Percentiles rank a stretch among this genome's conserved stretches.
phyloP scores from a whole-genome alignment of 2,329 filamentous ascomycete species.

The Myriosclerotinia scirpicola region DNA sequence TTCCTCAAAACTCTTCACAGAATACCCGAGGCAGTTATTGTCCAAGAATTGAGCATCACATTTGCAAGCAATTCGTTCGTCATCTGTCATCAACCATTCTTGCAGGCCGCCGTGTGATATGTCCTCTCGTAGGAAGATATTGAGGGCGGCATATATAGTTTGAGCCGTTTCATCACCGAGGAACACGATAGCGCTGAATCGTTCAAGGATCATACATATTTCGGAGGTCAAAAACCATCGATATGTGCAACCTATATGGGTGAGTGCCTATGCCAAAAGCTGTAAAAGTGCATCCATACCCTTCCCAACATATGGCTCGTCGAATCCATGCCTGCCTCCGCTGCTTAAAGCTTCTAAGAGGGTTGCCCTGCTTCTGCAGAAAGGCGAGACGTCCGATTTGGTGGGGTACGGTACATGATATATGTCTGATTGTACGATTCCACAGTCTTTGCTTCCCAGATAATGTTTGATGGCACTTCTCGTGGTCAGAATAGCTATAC shows the following conservation, averaged over 20 bases:
- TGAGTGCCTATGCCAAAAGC: neutral
- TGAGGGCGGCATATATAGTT: conserved; percentile 47
- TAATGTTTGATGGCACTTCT: conserved; percentile 31
- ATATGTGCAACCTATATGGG: conserved; percentile 43
- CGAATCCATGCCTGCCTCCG: conserved; percentile 45
- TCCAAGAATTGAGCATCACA: conserved; percentile 46
- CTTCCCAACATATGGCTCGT: conserved; percentile 42
- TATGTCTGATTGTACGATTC: conserved; percentile 30
- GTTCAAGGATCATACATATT: conserved; percentile 47
- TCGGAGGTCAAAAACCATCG: conserved; percentile 46
- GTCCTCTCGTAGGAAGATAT: conserved; percentile 46
- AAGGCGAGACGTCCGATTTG: conserved; percentile 28
- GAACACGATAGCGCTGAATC: conserved; percentile 46
- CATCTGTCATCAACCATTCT: conserved; percentile 43
- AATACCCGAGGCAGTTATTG: conserved; percentile 38
- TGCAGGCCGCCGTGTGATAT: conserved; percentile 44
- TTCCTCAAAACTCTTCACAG: conserved; percentile 33
- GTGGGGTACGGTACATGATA: conserved; percentile 30
- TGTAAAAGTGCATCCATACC: conserved; percentile 11
- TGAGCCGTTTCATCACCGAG: conserved; percentile 45
- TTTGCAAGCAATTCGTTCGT: conserved; percentile 40
- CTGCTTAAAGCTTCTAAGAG: conserved; percentile 46
- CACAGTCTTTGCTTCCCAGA: conserved; percentile 33
- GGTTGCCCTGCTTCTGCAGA: conserved; percentile 36
- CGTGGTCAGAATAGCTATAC: neutral